These are phyloP conservation scores for Podaxis sp. DNA, from an alignment of 768 basidiomycete species.

Conservation along the genomic window DNA sequence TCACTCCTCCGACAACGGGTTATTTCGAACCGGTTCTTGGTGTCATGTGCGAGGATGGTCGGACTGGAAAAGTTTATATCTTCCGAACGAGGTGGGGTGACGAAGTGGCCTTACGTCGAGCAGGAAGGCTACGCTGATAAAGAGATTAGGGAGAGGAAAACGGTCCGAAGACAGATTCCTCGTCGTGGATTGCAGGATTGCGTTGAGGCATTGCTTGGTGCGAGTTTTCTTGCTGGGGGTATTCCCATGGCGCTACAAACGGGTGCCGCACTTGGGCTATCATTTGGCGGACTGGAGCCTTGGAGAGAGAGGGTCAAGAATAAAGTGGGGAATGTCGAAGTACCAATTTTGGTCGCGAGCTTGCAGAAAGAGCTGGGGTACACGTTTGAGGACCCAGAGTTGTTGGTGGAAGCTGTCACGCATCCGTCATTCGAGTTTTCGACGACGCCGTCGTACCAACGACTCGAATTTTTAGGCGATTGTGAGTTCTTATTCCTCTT, in stretches of 20 bases:
- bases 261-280: slow-evolving; percentile 64
- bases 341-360: slow-evolving; percentile 46
- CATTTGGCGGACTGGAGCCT: slow-evolving; percentile 67
- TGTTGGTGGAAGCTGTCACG: slow-evolving; percentile 78
- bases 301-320: slow-evolving; percentile 63
- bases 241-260: slow-evolving; percentile 63
- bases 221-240: slow-evolving; percentile 71
- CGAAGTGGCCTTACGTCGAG: slow-evolving; percentile 58
- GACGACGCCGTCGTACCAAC: slow-evolving; percentile 69
- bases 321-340: slow-evolving; percentile 26
- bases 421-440: slow-evolving; percentile 71
- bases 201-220: slow-evolving; percentile 84
- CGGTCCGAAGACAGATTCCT: slow-evolving; percentile 48
- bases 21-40: slow-evolving; percentile 71
- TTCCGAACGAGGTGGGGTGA: slow-evolving; percentile 50
- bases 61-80: slow-evolving; percentile 64
- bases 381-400: slow-evolving; percentile 55
- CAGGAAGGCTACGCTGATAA: slow-evolving; percentile 27
- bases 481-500: slow-evolving; percentile 44
- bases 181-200: slow-evolving; percentile 81
- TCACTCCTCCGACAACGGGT: slow-evolving; percentile 58
- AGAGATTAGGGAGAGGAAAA: slow-evolving; percentile 22
- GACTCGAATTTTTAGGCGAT: slow-evolving; percentile 88
- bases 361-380: slow-evolving; percentile 72
- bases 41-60: slow-evolving; percentile 61